phyloP scores from a whole-genome alignment of 805 yeast species.

The Cyberlindnera americana region DNA sequence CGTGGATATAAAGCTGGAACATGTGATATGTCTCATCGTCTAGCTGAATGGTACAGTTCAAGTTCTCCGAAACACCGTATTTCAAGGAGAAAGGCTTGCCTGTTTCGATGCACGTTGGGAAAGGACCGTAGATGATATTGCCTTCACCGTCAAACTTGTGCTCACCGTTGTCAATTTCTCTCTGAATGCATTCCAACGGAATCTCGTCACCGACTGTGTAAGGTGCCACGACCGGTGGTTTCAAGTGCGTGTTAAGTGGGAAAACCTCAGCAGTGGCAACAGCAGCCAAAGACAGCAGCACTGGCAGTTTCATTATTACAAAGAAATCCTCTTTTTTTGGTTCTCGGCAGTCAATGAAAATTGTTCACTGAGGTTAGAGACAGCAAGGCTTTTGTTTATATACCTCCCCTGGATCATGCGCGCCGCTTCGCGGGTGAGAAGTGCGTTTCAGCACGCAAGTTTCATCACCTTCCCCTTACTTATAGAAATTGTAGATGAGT shows the following conservation, averaged over 20 bases:
- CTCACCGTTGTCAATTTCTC: constrained; percentile 75
- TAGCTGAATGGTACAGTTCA: constrained; percentile 58
- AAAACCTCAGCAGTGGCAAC: constrained; percentile 13
- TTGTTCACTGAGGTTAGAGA: too few relatives aligned
- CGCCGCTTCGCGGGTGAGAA: too few relatives aligned
- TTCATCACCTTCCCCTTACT: too few relatives aligned
- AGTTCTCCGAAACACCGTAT: constrained; percentile 46
- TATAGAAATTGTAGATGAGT: too few relatives aligned
- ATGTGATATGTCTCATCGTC: constrained; percentile 66
- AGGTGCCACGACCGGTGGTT: constrained; percentile 19
- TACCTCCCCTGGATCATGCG: too few relatives aligned
- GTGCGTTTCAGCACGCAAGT: too few relatives aligned
- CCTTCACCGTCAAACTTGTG: constrained; percentile 62
- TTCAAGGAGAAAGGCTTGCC: constrained; percentile 52
- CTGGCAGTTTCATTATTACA: not conserved
- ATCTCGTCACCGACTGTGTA: constrained; percentile 40
- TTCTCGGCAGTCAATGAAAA: too few relatives aligned
- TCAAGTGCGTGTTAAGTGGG: constrained; percentile 15
- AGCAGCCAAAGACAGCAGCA: not conserved
- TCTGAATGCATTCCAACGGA: constrained; percentile 54
- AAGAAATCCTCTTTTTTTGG: too few relatives aligned
- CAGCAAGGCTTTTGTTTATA: too few relatives aligned
- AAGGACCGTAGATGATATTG: constrained; percentile 51
- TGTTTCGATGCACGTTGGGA: constrained; percentile 65
- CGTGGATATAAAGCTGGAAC: constrained; percentile 72